Percentiles rank a stretch among this genome's conserved stretches.
Evolutionary conservation across 495 filamentous ascomycete genomes (phyloP).

Genomic region (Penicillium coffeae): DNA sequence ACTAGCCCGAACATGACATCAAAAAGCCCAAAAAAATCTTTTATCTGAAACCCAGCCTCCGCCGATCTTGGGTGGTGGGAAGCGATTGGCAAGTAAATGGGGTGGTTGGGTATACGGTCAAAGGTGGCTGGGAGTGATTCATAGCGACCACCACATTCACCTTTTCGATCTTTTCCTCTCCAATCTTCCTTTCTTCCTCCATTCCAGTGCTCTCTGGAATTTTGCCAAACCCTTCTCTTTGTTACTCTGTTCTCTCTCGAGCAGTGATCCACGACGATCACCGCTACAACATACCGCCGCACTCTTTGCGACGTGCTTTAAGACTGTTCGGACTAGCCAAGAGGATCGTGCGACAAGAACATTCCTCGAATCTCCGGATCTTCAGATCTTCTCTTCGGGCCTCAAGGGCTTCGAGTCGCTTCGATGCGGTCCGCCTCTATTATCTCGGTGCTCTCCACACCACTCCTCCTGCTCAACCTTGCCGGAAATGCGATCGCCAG

Average conservation of each 20-base stretch:
- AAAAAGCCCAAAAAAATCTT: neutral
- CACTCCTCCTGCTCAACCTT: constrained; percentile 23
- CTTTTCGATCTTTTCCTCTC: constrained; percentile 11
- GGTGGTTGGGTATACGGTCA: constrained; percentile 42
- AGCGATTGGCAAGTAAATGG: constrained; percentile 32
- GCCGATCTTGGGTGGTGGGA: neutral
- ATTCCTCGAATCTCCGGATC: constrained; percentile 8
- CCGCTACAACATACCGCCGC: constrained; percentile 9
- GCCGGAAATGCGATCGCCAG: constrained; percentile 31
- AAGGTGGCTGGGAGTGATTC: constrained; percentile 34
- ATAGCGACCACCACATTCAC: constrained; percentile 9
- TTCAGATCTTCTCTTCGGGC: neutral
- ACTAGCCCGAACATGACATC: neutral
- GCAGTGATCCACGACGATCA: constrained; percentile 9
- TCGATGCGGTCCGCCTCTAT: constrained; percentile 28
- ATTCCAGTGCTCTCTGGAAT: constrained; percentile 1
- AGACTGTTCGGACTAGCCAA: constrained; percentile 2
- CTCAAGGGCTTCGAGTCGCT: constrained; percentile 5
- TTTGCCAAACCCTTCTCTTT: constrained; percentile 1
- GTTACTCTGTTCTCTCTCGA: neutral
- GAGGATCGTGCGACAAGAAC: constrained; percentile 11
- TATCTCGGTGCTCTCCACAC: constrained; percentile 25
- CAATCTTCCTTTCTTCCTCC: constrained; percentile 4
- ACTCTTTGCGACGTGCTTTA: no score
- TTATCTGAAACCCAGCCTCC: constrained; percentile 28